These are phyloP conservation scores for Fusarium burgessii DNA, from an alignment of 2,329 filamentous ascomycete species.

Conservation along the genomic window DNA sequence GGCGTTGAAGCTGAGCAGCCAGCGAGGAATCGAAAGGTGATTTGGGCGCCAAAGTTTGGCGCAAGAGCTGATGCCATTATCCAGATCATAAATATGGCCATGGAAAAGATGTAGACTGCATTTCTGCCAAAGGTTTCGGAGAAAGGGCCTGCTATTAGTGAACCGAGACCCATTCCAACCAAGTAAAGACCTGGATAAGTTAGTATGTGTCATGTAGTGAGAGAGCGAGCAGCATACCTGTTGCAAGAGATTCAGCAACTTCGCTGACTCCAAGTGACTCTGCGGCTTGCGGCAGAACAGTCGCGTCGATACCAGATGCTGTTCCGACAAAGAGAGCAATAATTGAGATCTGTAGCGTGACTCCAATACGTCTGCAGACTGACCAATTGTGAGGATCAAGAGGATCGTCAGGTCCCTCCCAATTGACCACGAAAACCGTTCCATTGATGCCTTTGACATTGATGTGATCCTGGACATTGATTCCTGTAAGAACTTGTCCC, in stretches of 20 bases:
- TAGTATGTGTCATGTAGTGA: rapidly evolving
- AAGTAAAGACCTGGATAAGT: conserved; percentile 45
- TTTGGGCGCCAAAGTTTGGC: conserved; percentile 56
- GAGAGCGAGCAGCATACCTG: conserved; percentile 42
- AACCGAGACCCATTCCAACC: conserved; percentile 54
- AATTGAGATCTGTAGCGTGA: conserved; percentile 56
- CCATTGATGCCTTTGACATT: conserved; percentile 34
- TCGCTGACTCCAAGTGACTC: conserved; percentile 61
- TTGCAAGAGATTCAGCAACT: conserved; percentile 63
- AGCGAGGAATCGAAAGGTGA: conserved; percentile 62
- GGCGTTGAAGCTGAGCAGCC: conserved; percentile 61
- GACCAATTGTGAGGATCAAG: conserved; percentile 61
- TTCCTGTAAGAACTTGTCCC: conserved; percentile 48
- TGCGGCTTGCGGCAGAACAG: conserved; percentile 59
- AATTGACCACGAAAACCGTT: conserved; percentile 50
- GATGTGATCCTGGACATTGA: conserved; percentile 48
- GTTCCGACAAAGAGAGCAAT: conserved; percentile 64
- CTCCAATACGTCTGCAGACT: conserved; percentile 51
- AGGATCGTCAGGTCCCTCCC: conserved; percentile 53
- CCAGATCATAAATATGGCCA: conserved; percentile 58
- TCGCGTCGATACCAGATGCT: conserved; percentile 65
- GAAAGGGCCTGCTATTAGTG: conserved; percentile 53
- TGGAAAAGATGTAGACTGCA: conserved; percentile 54
- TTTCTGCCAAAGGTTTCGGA: conserved; percentile 57
- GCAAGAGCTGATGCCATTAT: conserved; percentile 59